Evolutionary conservation across 2,329 filamentous ascomycete species (phyloP).

Genomic region (Ascochyta pisi): DNA sequence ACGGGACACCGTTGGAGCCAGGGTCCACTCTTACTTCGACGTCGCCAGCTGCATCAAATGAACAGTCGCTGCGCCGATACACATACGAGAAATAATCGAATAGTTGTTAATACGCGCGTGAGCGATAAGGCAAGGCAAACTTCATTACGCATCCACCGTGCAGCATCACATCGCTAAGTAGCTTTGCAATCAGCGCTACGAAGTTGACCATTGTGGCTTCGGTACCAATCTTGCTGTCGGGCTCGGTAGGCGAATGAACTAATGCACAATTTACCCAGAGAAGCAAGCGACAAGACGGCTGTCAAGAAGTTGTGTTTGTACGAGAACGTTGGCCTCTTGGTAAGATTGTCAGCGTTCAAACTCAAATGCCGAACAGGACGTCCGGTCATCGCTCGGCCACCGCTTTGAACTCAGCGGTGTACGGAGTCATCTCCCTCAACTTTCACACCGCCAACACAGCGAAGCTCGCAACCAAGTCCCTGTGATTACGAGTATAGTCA

Average conservation of each 20-base stretch:
- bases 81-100: constrained; percentile 37
- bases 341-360: background rate
- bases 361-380: background rate
- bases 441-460: constrained; percentile 12
- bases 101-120: constrained; percentile 26
- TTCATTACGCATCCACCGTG: background rate
- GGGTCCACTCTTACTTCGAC: constrained; percentile 17
- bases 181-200: constrained; percentile 33
- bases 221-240: background rate
- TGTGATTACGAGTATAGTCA: constrained; percentile 17
- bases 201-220: background rate
- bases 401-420: constrained; percentile 24
- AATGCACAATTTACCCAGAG: constrained; percentile 13
- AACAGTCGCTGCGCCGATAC: constrained; percentile 13
- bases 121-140: constrained; percentile 38
- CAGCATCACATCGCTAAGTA: constrained; percentile 18
- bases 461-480: constrained; percentile 17
- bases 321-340: background rate
- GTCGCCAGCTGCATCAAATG: constrained; percentile 18
- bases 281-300: background rate
- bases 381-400: constrained; percentile 7
- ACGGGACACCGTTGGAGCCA: constrained; percentile 13
- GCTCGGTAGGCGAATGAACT: constrained; percentile 3
- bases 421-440: constrained; percentile 8
- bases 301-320: background rate